Percentiles rank a stretch among this genome's conserved stretches.
Conservation (phyloP, 345 rosid genomes). For the Eucalyptus marginata region DNA sequence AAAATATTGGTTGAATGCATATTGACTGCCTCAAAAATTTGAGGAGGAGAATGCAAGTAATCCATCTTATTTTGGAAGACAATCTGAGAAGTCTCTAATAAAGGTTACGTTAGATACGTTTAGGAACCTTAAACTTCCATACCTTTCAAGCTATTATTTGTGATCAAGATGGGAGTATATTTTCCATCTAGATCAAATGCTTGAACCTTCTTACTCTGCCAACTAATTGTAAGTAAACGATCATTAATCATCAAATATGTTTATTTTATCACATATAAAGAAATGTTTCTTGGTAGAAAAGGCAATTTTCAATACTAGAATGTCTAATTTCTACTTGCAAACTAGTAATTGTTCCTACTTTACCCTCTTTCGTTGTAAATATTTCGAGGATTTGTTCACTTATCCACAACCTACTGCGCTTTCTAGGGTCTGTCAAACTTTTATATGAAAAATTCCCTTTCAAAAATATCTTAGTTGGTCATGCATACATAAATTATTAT, state of each 20-base stretch:
- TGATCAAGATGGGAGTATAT: neutral
- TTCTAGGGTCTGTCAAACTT: neutral
- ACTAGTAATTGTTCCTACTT: neutral
- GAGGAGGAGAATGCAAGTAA: neutral
- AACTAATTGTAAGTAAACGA: neutral
- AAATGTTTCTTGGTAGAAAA: neutral
- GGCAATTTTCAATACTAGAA: neutral
- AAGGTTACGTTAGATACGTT: neutral
- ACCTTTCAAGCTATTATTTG: neutral
- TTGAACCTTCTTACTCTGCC: neutral
- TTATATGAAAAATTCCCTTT: neutral
- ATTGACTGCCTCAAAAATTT: neutral
- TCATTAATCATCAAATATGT: neutral
- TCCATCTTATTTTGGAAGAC: neutral
- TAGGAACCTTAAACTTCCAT: neutral
- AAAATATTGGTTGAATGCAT: neutral
- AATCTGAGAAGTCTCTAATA: neutral
- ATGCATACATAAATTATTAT: neutral
- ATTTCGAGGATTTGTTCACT: neutral
- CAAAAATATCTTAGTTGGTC: neutral
- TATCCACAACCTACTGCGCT: neutral
- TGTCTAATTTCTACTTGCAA: neutral
- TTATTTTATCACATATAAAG: neutral
- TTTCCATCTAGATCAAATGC: too few relatives aligned
- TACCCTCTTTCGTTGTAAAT: neutral